Base-by-base conservation (phyloP, 2,329 filamentous ascomycete species). In the Neopestalotiopsis clavispora region DNA sequence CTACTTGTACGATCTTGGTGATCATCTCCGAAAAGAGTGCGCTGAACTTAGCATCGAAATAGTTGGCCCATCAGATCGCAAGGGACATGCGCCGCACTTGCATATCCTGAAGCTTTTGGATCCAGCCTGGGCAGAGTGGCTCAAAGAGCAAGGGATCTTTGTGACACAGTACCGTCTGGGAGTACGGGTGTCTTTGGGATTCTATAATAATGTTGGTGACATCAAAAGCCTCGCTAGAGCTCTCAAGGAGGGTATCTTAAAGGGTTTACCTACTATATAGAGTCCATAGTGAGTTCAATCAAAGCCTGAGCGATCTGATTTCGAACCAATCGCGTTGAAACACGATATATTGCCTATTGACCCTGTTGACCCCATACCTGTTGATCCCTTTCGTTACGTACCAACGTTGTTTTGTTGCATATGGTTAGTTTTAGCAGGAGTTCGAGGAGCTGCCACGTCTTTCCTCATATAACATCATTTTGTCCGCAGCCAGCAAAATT, bases 51-150 rank as follows among this genome's bases (percentile, higher is more conserved):
- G 75, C 1, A 62, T 79, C 13, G 20, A 57, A 2, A 65, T 78
- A 1, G 65, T 76, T 4, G 75, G 75, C 0, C 76, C 76, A 2
- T 4, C 68, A 3, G 67, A 68, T 10, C 72, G 71, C 2, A 23
- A 68, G 4, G 42, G 68, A 1, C 72, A 77, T 12, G 75, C 77
- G 1, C 76, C 78, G 23, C 78, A 79, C 67, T 66, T 80, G 9
- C 75, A 77, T 56, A 69, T 79, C 9, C 66, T 80, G 14, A 69
- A 71, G 1, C 52, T 79, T 30, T 34, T 34, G 23, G 57, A 59
- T 59, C 57, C 57, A n/a, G 57, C 20, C 2, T 59, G 57, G 57
- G 20, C 12, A 13, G 23, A 28, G 13, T 28, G 10, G 13, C 20
- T 59, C 23, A 14, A 17, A 59, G 23, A 34, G 5, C 17, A 9